Evolutionary conservation across 495 filamentous ascomycete species (phyloP).

Genomic region (Darksidea phi): DNA sequence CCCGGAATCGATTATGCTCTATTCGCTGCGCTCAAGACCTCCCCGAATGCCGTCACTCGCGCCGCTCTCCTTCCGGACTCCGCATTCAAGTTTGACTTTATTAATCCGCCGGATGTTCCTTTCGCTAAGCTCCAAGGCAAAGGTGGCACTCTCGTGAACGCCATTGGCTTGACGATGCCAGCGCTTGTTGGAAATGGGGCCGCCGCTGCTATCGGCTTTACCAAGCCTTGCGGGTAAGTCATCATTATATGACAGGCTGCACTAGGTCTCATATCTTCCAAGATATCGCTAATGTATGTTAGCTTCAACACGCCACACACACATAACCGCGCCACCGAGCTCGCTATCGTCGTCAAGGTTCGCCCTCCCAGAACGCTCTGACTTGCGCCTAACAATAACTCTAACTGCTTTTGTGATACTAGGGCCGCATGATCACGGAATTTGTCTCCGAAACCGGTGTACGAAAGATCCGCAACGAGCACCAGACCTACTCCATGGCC

Average conservation of each 20-base stretch:
- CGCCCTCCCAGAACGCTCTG: too few relatives aligned
- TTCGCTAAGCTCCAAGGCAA: background rate
- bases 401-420: background rate
- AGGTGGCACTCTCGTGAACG: constrained; percentile 5
- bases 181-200: constrained; percentile 8
- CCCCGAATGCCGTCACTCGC: background rate
- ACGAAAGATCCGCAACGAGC: constrained; percentile 9
- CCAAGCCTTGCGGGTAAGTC: constrained; percentile 10
- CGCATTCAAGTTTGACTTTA: constrained; percentile 11
- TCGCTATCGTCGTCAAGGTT: constrained; percentile 11
- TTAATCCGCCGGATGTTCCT: constrained; percentile 3
- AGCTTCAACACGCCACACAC: constrained; percentile 14
- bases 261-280: too few relatives aligned
- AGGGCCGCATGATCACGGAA: constrained; percentile 12
- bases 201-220: constrained; percentile 6
- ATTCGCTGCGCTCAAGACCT: constrained; percentile 2
- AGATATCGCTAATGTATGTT: too few relatives aligned
- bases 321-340: constrained; percentile 12
- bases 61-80: constrained; percentile 4
- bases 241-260: too few relatives aligned
- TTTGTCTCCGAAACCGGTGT: constrained; percentile 7
- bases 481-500: constrained; percentile 9
- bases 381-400: too few relatives aligned
- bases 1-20: constrained; percentile 2
- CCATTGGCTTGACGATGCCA: constrained; percentile 5